Evolutionary conservation across 768 basidiomycete species (phyloP).

Genomic region (Pisolithus orientalis): DNA sequence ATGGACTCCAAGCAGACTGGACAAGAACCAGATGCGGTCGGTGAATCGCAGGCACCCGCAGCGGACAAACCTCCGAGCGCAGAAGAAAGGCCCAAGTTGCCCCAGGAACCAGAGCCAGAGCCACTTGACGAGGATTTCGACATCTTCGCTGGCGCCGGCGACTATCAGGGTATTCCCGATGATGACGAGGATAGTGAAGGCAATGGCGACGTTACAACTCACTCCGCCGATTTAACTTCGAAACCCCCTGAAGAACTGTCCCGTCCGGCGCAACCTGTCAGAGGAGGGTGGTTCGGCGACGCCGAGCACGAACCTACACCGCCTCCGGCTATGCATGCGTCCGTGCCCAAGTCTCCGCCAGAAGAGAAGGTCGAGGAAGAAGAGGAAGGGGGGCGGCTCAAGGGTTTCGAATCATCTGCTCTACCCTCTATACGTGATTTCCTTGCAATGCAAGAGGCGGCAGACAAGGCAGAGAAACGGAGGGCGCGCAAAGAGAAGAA

Average conservation of each 20-base stretch:
- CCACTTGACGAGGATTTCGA: constrained; percentile 60
- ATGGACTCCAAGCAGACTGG: constrained; percentile 16
- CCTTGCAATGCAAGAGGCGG: constrained; percentile 69
- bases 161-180: constrained; percentile 67
- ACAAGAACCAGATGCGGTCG: background rate
- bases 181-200: constrained; percentile 44
- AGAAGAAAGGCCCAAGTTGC: constrained; percentile 4
- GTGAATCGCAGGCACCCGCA: background rate
- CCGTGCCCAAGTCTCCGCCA: constrained; percentile 9
- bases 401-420: constrained; percentile 72
- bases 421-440: constrained; percentile 81
- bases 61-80: constrained; percentile 7
- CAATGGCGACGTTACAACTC: constrained; percentile 12
- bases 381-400: constrained; percentile 49
- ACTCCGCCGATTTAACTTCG: background rate
- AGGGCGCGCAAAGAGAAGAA: constrained; percentile 74
- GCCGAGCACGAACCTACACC: constrained; percentile 23
- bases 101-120: constrained; percentile 15
- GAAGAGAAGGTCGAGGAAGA: constrained; percentile 22
- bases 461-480: constrained; percentile 58
- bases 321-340: background rate
- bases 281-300: constrained; percentile 43
- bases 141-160: constrained; percentile 82
- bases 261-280: constrained; percentile 1
- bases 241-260: background rate